These are phyloP conservation scores for Fusarium neocosmosporiellum DNA, from an alignment of 2,329 filamentous ascomycete species.

Conservation along the genomic window DNA sequence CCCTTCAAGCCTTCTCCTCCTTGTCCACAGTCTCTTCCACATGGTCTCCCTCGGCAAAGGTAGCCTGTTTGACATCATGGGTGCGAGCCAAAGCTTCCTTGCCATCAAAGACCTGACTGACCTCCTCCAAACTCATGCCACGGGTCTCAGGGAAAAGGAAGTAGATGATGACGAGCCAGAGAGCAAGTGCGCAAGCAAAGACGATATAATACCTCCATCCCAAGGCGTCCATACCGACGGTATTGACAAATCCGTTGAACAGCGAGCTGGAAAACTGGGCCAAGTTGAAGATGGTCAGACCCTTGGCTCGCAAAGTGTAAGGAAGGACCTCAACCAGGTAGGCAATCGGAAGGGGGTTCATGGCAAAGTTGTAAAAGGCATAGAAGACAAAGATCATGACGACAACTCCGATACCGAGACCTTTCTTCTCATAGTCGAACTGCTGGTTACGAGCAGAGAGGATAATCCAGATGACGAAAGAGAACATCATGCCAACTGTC, in stretches of 20 bases:
- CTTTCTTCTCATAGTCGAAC: not conserved
- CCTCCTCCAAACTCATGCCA: not conserved
- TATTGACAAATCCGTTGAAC: not conserved
- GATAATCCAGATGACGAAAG: not conserved
- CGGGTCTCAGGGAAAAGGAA: not conserved
- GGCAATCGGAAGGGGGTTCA: not conserved
- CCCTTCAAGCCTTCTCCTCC: not conserved
- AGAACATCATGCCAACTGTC: not conserved
- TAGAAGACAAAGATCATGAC: not conserved
- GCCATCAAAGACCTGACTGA: not conserved
- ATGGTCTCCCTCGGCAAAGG: not conserved
- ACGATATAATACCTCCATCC: not conserved
- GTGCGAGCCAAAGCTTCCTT: not conserved
- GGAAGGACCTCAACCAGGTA: not conserved
- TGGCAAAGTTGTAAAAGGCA: not conserved
- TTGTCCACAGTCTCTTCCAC: not conserved
- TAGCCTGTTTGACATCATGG: not conserved
- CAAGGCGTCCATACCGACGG: not conserved
- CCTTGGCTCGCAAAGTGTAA: not conserved
- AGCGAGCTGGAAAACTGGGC: not conserved
- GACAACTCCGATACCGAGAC: not conserved
- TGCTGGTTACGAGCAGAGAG: not conserved
- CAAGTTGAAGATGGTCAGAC: not conserved
- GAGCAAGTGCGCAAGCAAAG: not conserved
- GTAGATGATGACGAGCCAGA: not conserved